Evolutionary conservation across 2,329 filamentous ascomycete genomes (phyloP).

Genomic region (Trichoderma koningiopsis): DNA sequence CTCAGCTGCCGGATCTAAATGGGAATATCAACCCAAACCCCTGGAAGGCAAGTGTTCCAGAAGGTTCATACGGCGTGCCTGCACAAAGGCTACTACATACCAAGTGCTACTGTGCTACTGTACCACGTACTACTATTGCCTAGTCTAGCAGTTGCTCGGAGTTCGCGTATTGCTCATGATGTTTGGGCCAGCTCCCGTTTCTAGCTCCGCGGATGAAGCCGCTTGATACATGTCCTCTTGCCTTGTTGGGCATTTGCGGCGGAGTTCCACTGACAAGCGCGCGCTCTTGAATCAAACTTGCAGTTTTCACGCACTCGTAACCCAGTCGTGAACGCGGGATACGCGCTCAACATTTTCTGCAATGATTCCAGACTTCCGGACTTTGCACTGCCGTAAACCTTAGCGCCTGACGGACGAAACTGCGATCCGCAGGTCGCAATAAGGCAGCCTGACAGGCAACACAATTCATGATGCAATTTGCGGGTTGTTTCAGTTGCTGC

Average conservation of each 20-base stretch:
- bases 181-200: neutral
- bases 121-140: neutral
- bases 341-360: neutral
- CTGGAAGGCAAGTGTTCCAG: neutral
- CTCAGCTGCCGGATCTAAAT: neutral
- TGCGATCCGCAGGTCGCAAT: neutral
- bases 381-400: neutral
- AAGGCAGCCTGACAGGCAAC: conserved; percentile 1
- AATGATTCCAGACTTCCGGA: neutral
- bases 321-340: neutral
- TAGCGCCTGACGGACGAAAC: neutral
- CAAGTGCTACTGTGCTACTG: neutral
- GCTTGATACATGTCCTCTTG: neutral
- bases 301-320: neutral
- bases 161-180: neutral
- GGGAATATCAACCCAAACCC: neutral
- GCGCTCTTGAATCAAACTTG: neutral
- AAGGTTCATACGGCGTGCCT: neutral
- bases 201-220: neutral
- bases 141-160: neutral
- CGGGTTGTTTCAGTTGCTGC: neutral
- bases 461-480: neutral
- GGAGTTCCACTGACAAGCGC: neutral
- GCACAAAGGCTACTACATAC: neutral
- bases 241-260: conserved; percentile 5